Base-by-base conservation (phyloP, 495 filamentous ascomycete species). In the Tetracladium setigerum region DNA sequence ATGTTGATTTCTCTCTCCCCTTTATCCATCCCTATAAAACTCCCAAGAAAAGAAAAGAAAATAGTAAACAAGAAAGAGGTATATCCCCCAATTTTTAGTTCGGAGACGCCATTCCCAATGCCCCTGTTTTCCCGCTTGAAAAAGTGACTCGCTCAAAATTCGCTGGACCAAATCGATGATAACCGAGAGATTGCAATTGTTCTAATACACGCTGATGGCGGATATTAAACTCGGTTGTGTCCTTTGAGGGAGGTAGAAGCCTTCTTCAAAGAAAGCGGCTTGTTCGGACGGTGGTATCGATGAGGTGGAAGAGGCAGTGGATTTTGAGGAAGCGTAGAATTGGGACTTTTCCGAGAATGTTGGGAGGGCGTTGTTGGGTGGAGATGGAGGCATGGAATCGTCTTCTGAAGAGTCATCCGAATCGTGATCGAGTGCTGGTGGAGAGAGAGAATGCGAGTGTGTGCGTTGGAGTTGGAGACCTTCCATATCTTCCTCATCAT, bases 381-480 rank as follows among this genome's bases (percentile, higher is more conserved):
- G 90, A 44, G 91, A 95, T n/a, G 85, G 81, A 30, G 90, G 89
- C 74, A 87, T 85, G 24, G 79, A 72, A 56, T 81, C 78, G 61
- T 81, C 78, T 50, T 81, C 77, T 41, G 74, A 73, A 0, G 83
- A 86, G 54, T 86, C 83, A 47, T 78, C 79, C 2, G 62, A 68
- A 52, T 82, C 79, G 56, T 86, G 76, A 27, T 85, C 73, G 54
- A 95, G 79, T 67, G 90, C 89, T 31, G 89, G 88, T 54, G 87
- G 82, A 57, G 61, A 57, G 53, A 56, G 55, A 43, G 61, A 74
- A 61, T 81, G 80, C 13, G 86, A 89, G 22, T 80, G 76, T 50
- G 85, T 81, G 41, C 84, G 81, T 37, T 79, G 84, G 42, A 95
- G 75, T 34, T 80, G 76, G 52, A 89, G 79, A 44, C 84, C 73